Evolutionary conservation across 2,329 filamentous ascomycete species (phyloP), one percentile per base, ranked within the genome.

Genomic region (Trichophyton mentagrophytes): DNA sequence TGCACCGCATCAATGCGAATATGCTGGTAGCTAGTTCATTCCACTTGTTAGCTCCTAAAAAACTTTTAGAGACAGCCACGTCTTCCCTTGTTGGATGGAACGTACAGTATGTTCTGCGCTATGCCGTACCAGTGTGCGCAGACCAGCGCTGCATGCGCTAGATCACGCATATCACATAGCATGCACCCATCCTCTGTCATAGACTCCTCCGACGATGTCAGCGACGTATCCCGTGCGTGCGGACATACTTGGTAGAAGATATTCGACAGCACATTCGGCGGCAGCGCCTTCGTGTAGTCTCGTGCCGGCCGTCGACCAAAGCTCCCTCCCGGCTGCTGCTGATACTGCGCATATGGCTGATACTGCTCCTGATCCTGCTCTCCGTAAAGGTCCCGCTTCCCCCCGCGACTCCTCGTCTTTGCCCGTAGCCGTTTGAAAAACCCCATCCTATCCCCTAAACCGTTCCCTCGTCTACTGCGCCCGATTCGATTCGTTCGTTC

Each of bases 1-100:
- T 97, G 92, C 36, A 96, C 91, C 17, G 88, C 83, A 71, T 97
- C 92, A 71, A 97, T 93, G 62, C 91, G 88, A 66, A 97, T 85
- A 77, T 90, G 91, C 68, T 86, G 85, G 72, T 95, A 95, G 66
- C 89, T 95, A 68, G 17, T 13, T 9, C 33, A 27, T 42, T 44
- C 40, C 6, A 6, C 27, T 30, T 30, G 40, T 44, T 44, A 44
- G n/a, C 8, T 17, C 6, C n/a, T 44, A 13, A 15, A 17, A 17
- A 20, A 40, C 38, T 3, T 40, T 40, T 15, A 42, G 6, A 30
- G 27, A 30, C 27, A 30, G 27, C 1, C 27, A 30, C 2, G 3
- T 42, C 11, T 42, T 42, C 13, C 15, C 5, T n/a, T 42, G 7
- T 2, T 4, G 20, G 20, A 25, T 22, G 20, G 42, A 51, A 81